These are phyloP conservation scores for Alternaria angustiovoidea DNA, from an alignment of 2,329 filamentous ascomycete species.

Conservation along the genomic window DNA sequence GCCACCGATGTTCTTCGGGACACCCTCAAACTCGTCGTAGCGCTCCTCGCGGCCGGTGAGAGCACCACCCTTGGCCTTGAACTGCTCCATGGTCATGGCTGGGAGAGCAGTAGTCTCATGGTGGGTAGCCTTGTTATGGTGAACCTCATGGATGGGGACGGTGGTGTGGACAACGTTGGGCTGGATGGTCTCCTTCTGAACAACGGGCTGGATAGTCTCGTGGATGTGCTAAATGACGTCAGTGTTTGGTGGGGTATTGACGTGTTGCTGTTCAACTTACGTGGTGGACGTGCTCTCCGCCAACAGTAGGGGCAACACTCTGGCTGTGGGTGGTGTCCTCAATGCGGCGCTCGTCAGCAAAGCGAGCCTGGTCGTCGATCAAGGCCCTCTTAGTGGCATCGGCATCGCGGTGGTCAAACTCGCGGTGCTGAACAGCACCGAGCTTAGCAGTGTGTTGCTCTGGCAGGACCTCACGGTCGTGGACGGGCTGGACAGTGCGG, in stretches of 20 bases:
- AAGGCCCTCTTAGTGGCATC: constrained; percentile 40
- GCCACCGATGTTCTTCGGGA: constrained; percentile 61
- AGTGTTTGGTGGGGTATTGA: constrained; percentile 2
- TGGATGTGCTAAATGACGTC: constrained; percentile 60
- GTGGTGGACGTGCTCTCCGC: constrained; percentile 71
- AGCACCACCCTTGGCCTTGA: constrained; percentile 63
- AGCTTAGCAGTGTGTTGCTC: constrained; percentile 71
- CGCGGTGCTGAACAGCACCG: constrained; percentile 66
- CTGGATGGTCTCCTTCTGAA: constrained; percentile 74
- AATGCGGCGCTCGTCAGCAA: constrained; percentile 60
- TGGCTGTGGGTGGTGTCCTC: constrained; percentile 60
- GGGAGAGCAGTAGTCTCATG: constrained; percentile 72
- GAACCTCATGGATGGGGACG: constrained; percentile 74
- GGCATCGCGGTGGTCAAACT: constrained; percentile 69
- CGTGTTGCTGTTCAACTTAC: constrained; percentile 16
- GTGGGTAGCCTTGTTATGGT: constrained; percentile 72
- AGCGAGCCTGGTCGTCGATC: constrained; percentile 61
- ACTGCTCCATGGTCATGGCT: constrained; percentile 70
- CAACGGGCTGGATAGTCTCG: constrained; percentile 74
- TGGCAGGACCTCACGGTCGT: constrained; percentile 63
- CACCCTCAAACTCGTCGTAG: constrained; percentile 68
- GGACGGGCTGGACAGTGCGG: constrained; percentile 71
- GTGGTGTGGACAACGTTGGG: constrained; percentile 75
- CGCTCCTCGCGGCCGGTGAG: constrained; percentile 64
- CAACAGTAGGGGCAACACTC: constrained; percentile 58